A percentile compares a stretch with the other conserved stretches of the same genome.
Evolutionary conservation across 2,329 filamentous ascomycete species (phyloP).

Genomic region (Aspergillus carbonarius): DNA sequence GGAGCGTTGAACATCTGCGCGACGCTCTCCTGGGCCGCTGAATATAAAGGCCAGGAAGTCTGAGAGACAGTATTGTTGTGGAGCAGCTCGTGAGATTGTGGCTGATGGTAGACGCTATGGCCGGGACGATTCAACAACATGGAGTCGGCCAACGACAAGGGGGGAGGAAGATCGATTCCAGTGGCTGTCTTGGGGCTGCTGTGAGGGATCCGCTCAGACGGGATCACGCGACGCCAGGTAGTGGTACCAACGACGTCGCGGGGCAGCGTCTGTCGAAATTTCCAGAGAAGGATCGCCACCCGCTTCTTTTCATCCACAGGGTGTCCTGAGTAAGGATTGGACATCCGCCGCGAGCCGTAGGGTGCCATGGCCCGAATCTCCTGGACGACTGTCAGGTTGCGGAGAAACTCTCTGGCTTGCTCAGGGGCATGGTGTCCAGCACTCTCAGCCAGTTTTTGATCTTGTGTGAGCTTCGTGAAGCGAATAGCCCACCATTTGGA

Average conservation of each 20-base stretch:
- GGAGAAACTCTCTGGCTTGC: slow-evolving; percentile 37
- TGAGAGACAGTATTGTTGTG: slow-evolving; percentile 30
- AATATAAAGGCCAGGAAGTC: slow-evolving; percentile 38
- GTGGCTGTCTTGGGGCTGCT: slow-evolving; percentile 37
- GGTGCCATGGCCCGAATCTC: slow-evolving; percentile 41
- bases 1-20: slow-evolving; percentile 34
- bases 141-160: slow-evolving; percentile 32
- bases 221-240: slow-evolving; percentile 45
- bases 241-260: slow-evolving; percentile 44
- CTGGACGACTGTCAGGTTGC: slow-evolving; percentile 46
- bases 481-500: slow-evolving; percentile 47
- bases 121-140: slow-evolving; percentile 34
- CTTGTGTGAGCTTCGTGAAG: slow-evolving; percentile 44
- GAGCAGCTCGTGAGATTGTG: slow-evolving; percentile 34
- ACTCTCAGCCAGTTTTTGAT: slow-evolving; percentile 40
- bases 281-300: slow-evolving; percentile 48
- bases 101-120: slow-evolving; percentile 33
- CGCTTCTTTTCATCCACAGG: slow-evolving; percentile 33
- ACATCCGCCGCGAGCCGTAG: slow-evolving; percentile 26
- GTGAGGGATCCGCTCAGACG: slow-evolving; percentile 36
- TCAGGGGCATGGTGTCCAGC: slow-evolving; percentile 36
- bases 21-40: slow-evolving; percentile 35
- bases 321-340: slow-evolving; percentile 27
- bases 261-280: slow-evolving; percentile 44
- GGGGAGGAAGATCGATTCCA: slow-evolving; percentile 37